These are phyloP conservation scores for Talaromyces funiculosus DNA, from an alignment of 2,329 filamentous ascomycete genomes.

Conservation along the genomic window DNA sequence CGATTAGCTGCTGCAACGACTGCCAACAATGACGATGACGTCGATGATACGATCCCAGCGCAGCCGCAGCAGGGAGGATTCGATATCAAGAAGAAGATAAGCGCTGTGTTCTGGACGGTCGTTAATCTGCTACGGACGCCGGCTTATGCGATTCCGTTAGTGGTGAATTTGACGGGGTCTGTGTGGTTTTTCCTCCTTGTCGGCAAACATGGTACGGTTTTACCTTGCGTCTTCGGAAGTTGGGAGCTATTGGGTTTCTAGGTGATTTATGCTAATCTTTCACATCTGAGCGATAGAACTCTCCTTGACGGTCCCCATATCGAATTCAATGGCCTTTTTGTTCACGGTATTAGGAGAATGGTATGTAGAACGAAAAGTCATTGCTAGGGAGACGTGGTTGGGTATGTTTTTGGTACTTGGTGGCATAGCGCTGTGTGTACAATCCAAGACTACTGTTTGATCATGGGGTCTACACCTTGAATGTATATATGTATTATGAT, in stretches of 20 bases:
- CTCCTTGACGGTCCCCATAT: conserved; percentile 88
- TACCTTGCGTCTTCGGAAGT: background rate
- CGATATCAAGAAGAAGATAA: conserved; percentile 57
- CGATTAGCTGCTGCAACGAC: conserved; percentile 40
- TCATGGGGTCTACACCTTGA: background rate
- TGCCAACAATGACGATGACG: conserved; percentile 16
- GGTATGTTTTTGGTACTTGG: conserved; percentile 73
- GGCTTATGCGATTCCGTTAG: conserved; percentile 73
- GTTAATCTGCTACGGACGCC: conserved; percentile 74
- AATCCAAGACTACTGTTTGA: conserved; percentile 37
- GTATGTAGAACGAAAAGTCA: conserved; percentile 89
- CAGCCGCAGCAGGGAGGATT: background rate
- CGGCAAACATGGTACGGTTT: conserved; percentile 72
- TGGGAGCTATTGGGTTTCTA: no score
- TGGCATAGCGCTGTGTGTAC: conserved; percentile 79
- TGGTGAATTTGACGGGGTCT: conserved; percentile 86
- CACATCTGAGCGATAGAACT: conserved; percentile 58
- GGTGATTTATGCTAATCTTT: background rate
- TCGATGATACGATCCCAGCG: conserved; percentile 12
- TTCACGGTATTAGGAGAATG: conserved; percentile 94
- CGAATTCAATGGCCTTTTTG: conserved; percentile 90
- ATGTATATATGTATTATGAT: background rate
- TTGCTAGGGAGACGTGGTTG: conserved; percentile 75
- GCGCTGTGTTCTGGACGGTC: conserved; percentile 66
- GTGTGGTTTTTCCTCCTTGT: conserved; percentile 96